Conservation (phyloP, 768 basidiomycete genomes). For the Pleurotus pulmonarius region DNA sequence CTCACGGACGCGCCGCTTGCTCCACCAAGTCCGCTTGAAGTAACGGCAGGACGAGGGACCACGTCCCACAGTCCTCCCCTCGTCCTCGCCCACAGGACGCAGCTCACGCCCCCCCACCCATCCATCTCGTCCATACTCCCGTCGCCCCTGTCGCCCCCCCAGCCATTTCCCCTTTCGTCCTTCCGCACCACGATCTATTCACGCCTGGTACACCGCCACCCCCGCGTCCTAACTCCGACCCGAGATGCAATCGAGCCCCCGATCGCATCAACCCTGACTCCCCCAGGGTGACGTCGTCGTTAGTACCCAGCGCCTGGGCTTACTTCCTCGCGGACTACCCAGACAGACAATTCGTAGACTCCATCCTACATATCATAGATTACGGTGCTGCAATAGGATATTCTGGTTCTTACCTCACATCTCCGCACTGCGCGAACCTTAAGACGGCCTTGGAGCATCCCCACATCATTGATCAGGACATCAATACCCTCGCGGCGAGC, state of each 20-base stretch:
- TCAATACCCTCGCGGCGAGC: too few relatives aligned
- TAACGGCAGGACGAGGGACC: not conserved
- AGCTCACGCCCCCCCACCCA: too few relatives aligned
- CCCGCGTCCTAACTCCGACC: too few relatives aligned
- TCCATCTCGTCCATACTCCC: not conserved
- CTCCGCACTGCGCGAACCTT: too few relatives aligned
- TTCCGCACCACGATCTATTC: too few relatives aligned
- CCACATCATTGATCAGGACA: too few relatives aligned
- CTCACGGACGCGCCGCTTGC: not conserved
- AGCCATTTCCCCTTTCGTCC: too few relatives aligned
- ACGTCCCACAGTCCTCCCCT: not conserved
- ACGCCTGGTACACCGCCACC: too few relatives aligned
- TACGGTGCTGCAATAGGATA: slow-evolving; percentile 14
- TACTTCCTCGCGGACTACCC: slow-evolving; percentile 12
- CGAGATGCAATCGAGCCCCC: too few relatives aligned
- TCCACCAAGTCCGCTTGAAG: not conserved
- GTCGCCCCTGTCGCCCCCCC: too few relatives aligned
- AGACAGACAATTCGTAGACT: slow-evolving; percentile 7
- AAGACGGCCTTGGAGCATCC: too few relatives aligned
- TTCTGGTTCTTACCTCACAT: not conserved
- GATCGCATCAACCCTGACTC: slow-evolving; percentile 4
- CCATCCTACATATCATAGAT: slow-evolving; percentile 15
- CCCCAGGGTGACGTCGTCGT: not conserved
- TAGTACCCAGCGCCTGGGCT: slow-evolving; percentile 2
- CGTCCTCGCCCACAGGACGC: not conserved